These are phyloP conservation scores for Penicillium sp. DNA, from an alignment of 2,329 filamentous ascomycete species.

Conservation along the genomic window DNA sequence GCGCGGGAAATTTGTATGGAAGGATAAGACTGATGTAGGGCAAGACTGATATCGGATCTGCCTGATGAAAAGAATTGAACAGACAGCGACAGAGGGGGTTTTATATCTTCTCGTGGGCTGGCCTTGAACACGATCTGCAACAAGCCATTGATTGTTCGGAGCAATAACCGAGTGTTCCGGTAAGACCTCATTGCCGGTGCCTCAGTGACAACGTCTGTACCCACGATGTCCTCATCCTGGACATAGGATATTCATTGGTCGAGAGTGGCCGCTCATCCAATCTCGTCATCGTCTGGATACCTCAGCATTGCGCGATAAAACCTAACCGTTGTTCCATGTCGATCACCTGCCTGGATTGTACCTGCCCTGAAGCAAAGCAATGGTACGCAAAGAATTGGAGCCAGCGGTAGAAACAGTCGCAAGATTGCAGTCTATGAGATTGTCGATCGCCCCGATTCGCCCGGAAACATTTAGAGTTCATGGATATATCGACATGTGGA, in stretches of 20 bases:
- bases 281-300: constrained; percentile 1
- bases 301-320: not conserved
- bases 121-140: not conserved
- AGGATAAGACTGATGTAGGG: constrained; percentile 2
- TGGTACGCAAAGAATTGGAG: not conserved
- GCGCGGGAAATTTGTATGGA: not conserved
- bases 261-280: not conserved
- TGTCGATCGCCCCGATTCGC: not conserved
- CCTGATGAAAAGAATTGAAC: constrained; percentile 6
- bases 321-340: not conserved
- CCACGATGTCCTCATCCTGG: not conserved
- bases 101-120: constrained; percentile 13
- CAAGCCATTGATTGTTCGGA: not conserved
- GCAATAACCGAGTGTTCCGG: not conserved
- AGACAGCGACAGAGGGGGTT: not conserved
- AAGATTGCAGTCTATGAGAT: not conserved
- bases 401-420: not conserved
- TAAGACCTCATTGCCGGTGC: not conserved
- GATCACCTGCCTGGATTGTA: constrained; percentile 4
- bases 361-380: not conserved
- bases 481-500: too few relatives aligned
- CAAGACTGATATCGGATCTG: constrained; percentile 6
- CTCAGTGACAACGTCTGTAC: not conserved
- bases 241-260: not conserved
- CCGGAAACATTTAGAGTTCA: not conserved